Percentiles rank a stretch among this genome's conserved stretches.
Evolutionary conservation across 2,329 filamentous ascomycete species (phyloP).

Genomic region (Aspergillus oerlinghausenensis): DNA sequence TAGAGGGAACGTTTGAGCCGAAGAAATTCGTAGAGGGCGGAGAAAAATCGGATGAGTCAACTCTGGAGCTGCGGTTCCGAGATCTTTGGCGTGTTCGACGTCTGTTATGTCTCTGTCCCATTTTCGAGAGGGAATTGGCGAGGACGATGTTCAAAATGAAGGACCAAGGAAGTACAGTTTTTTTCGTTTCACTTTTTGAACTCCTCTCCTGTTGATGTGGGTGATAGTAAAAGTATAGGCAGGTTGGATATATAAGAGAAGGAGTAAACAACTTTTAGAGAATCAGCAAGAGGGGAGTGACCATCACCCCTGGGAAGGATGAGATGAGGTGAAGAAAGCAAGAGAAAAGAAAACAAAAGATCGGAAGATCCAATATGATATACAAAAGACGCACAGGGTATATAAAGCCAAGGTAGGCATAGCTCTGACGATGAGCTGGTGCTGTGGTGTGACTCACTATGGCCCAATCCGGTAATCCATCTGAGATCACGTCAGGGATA

Average conservation of each 20-base stretch:
- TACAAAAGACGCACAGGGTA: background rate
- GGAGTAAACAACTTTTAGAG: conserved; percentile 13
- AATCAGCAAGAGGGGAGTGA: conserved; percentile 27
- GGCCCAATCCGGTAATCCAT: conserved; percentile 12
- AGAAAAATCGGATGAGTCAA: conserved; percentile 15
- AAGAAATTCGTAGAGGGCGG: conserved; percentile 11
- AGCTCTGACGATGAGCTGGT: conserved; percentile 9
- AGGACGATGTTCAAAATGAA: conserved; percentile 2
- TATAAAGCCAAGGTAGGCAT: conserved; percentile 7
- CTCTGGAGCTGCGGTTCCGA: conserved; percentile 28
- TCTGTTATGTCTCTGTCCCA: conserved; percentile 47
- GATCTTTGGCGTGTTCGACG: conserved; percentile 41
- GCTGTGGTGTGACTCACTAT: conserved; percentile 24
- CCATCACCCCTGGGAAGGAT: conserved; percentile 34
- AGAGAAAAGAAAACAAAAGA: conserved; percentile 8
- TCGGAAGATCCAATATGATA: background rate
- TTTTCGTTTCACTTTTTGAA: conserved; percentile 3
- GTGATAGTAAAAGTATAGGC: conserved; percentile 4
- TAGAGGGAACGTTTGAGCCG: conserved; percentile 5
- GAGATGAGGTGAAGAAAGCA: conserved; percentile 28
- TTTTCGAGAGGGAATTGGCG: conserved; percentile 19
- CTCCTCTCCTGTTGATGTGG: conserved; percentile 3
- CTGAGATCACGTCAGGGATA: background rate
- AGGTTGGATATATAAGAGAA: conserved; percentile 1
- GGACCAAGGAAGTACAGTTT: conserved; percentile 1